Base-by-base conservation (phyloP, 2,329 filamentous ascomycete species). In the Zasmidium citrigriseum region DNA sequence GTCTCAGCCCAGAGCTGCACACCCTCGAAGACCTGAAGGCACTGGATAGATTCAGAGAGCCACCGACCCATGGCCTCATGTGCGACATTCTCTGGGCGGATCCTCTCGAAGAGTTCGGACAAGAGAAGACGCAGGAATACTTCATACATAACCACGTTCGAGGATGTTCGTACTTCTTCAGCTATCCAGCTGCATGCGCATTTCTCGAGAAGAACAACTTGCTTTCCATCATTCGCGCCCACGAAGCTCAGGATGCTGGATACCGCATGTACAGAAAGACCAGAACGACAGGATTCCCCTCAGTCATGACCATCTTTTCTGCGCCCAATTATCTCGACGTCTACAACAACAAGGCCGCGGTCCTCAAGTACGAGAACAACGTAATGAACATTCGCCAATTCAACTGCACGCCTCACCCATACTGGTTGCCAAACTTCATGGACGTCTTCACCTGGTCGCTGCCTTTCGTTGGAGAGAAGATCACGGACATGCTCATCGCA, bases 371-470 rank as follows among this genome's bases (percentile, higher is more conserved):
- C 75, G 95, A 99, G 80, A 99, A 99, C 78, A 99, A 99, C 72
- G 95, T 99, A 61, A 99, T 99, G 95, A 99, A 99, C 82, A 99
- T 99, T 73, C 87, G 95, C 59, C 95, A 99, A 77, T 99, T 99
- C 82, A 99, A 99, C 83, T 99, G 93, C 84, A 98, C 95, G 21
- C 95, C 95, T 29, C 95, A 99, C 76, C 95, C 95, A 5, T 99
- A 99, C 82, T 99, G 95, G 95, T 85, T 99, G 50, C 95, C 95
- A 55, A 99, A 99, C 81, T 99, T 99, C 74, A 99, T 99, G 95
- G 95, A 99, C 72, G 95, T 99, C 63, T 99, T 99, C 74, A 99
- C 95, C n/a, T 99, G 95, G 95, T 99, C 95, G 29, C 82, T 99
- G 60, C 95, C 95, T 0, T 99, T 99, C 77, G 95, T 99, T 22